Evolutionary conservation across 2,329 filamentous ascomycete species (phyloP).

Genomic region (Pseudogymnoascus sp.): DNA sequence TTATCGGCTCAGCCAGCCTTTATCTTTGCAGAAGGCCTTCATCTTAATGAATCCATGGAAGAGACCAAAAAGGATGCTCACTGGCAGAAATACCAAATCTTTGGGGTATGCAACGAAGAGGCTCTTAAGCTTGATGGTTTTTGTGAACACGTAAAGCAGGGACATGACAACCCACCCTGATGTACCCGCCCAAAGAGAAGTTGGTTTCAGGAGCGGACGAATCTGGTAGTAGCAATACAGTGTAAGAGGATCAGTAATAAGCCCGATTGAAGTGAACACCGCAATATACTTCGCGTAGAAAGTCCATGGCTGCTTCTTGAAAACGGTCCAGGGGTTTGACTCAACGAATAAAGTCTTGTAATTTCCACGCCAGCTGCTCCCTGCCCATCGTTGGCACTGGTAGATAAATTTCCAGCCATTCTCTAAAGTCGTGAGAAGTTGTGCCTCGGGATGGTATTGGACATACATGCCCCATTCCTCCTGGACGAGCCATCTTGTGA

Average conservation of each 20-base stretch:
- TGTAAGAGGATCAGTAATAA: constrained; percentile 68
- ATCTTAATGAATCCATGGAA: constrained; percentile 90
- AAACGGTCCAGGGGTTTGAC: constrained; percentile 21
- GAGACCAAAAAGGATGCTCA: constrained; percentile 88
- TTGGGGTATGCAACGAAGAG: constrained; percentile 78
- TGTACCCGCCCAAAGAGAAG: constrained; percentile 32
- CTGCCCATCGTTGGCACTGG: constrained; percentile 89
- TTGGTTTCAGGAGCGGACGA: constrained; percentile 51
- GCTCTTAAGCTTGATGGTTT: constrained; percentile 83
- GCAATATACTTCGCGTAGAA: constrained; percentile 89
- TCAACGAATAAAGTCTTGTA: constrained; percentile 82
- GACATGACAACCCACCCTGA: constrained; percentile 27
- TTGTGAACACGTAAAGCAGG: constrained; percentile 78
- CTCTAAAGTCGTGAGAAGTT: constrained; percentile 88
- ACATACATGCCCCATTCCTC: constrained; percentile 92
- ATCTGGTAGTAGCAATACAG: constrained; percentile 63
- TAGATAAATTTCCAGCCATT: constrained; percentile 83
- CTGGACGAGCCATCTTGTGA: constrained; percentile 89
- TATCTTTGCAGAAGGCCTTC: constrained; percentile 51
- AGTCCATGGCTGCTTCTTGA: constrained; percentile 78
- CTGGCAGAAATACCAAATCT: constrained; percentile 70
- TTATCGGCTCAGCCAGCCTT: not conserved
- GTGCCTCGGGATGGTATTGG: constrained; percentile 85
- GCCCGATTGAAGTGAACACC: constrained; percentile 82
- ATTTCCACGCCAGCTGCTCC: constrained; percentile 97